Percentiles rank a stretch among this genome's conserved stretches.
phyloP scores from a whole-genome alignment of 768 basidiomycete species.

The Gloeopeniophorella convolvens region DNA sequence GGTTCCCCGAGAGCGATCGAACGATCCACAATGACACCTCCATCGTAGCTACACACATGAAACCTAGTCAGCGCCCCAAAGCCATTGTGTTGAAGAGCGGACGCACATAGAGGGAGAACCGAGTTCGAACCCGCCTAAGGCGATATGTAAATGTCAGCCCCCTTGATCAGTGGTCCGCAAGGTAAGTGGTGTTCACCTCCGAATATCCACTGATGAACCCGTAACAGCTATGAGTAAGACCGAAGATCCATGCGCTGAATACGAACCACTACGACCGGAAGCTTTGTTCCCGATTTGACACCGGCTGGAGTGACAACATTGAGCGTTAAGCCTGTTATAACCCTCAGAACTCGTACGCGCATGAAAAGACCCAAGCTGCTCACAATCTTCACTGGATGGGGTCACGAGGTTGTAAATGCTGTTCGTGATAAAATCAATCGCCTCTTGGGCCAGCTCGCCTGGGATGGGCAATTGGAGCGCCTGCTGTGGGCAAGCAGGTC shows the following conservation, averaged over 20 bases:
- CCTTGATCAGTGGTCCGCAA: neutral
- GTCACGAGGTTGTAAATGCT: neutral
- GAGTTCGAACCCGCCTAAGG: constrained; percentile 5
- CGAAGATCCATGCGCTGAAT: neutral
- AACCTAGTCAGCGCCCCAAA: neutral
- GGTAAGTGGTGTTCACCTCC: constrained; percentile 9
- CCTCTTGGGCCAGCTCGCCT: neutral
- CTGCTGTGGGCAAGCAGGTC: constrained; percentile 24
- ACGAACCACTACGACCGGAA: constrained; percentile 24
- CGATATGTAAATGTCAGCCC: neutral
- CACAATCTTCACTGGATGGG: constrained; percentile 20
- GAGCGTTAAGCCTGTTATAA: constrained; percentile 21
- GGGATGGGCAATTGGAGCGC: neutral
- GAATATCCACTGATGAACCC: constrained; percentile 21
- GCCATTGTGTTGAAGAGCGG: too few relatives aligned
- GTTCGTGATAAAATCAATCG: neutral
- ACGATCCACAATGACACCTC: constrained; percentile 19
- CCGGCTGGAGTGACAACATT: constrained; percentile 20
- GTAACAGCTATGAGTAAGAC: neutral
- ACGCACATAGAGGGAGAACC: neutral
- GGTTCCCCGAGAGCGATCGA: constrained; percentile 22
- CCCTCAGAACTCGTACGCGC: neutral
- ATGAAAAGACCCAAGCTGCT: neutral
- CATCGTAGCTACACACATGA: neutral
- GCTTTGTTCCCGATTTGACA: neutral